These are phyloP conservation scores for Pleurotus sapidus DNA, from an alignment of 768 basidiomycete genomes.

Conservation along the genomic window DNA sequence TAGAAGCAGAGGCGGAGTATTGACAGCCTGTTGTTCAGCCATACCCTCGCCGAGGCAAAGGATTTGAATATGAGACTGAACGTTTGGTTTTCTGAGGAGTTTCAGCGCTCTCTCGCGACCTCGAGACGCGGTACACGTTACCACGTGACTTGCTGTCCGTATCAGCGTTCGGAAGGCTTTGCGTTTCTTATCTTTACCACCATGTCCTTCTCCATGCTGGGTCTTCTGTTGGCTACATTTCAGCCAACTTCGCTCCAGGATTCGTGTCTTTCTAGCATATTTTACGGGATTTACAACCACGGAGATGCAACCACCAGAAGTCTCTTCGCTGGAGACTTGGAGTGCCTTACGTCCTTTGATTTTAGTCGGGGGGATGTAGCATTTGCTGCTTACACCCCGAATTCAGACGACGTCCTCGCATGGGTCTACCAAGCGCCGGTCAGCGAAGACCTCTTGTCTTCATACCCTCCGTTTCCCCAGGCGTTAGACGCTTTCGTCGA, in stretches of 20 bases:
- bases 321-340: conserved; percentile 40
- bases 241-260: conserved; percentile 33
- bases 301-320: conserved; percentile 31
- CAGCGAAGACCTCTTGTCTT: conserved; percentile 39
- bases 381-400: conserved; percentile 23
- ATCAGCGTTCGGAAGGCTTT: too few relatives aligned
- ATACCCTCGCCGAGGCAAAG: neutral
- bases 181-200: neutral
- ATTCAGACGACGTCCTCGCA: conserved; percentile 39
- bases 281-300: conserved; percentile 55
- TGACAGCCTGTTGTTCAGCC: conserved; percentile 6
- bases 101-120: neutral
- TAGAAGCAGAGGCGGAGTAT: conserved; percentile 47
- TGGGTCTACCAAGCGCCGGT: conserved; percentile 60
- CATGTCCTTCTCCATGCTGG: neutral
- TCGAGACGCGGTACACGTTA: neutral
- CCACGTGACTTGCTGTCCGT: neutral
- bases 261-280: conserved; percentile 47
- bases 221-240: conserved; percentile 44
- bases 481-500: conserved; percentile 36
- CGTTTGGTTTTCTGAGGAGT: neutral
- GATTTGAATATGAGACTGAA: too few relatives aligned
- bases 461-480: conserved; percentile 21
- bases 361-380: conserved; percentile 15
- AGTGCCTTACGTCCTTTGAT: conserved; percentile 36